phyloP scores from a whole-genome alignment of 306 rosid species.

The Sicyos edulis region DNA sequence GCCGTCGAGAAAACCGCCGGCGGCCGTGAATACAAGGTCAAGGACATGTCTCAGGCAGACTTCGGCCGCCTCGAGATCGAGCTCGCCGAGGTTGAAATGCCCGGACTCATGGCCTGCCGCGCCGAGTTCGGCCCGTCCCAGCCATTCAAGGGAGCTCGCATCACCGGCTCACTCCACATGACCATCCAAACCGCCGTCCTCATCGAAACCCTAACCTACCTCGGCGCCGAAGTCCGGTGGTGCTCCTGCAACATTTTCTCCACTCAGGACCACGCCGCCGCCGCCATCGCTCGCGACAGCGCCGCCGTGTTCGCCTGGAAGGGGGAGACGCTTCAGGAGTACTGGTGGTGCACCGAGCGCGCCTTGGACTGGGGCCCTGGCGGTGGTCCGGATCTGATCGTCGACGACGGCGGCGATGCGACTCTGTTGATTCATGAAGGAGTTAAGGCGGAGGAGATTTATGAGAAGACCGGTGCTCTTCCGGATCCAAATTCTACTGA shows the following conservation, averaged over 20 bases:
- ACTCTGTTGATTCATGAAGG: slow-evolving; percentile 62
- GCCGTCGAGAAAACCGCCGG: slow-evolving; percentile 44
- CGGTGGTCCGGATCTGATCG: slow-evolving; percentile 67
- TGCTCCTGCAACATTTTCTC: slow-evolving; percentile 84
- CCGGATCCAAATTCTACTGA: slow-evolving; percentile 53
- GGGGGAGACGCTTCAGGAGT: slow-evolving; percentile 72
- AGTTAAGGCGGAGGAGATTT: slow-evolving; percentile 54
- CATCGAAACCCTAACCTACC: slow-evolving; percentile 63
- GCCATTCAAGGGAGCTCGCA: slow-evolving; percentile 61
- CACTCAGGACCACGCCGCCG: slow-evolving; percentile 77
- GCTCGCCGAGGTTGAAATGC: slow-evolving; percentile 74
- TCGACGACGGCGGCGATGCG: slow-evolving; percentile 71
- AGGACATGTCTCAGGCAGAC: slow-evolving; percentile 63
- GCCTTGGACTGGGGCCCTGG: slow-evolving; percentile 69
- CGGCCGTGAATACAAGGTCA: slow-evolving; percentile 73
- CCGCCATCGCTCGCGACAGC: slow-evolving; percentile 61
- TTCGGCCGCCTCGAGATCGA: slow-evolving; percentile 60
- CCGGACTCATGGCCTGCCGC: slow-evolving; percentile 57
- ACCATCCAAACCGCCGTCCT: slow-evolving; percentile 71
- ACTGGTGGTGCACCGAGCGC: slow-evolving; percentile 76
- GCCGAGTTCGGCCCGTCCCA: slow-evolving; percentile 53
- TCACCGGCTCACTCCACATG: slow-evolving; percentile 82
- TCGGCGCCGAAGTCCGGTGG: slow-evolving; percentile 75
- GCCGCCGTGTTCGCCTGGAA: slow-evolving; percentile 74
- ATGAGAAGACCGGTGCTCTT: slow-evolving; percentile 33